Evolutionary conservation across 345 rosid genomes (phyloP), one percentile per base, ranked within the genome.

Genomic region (Acer negundo): DNA sequence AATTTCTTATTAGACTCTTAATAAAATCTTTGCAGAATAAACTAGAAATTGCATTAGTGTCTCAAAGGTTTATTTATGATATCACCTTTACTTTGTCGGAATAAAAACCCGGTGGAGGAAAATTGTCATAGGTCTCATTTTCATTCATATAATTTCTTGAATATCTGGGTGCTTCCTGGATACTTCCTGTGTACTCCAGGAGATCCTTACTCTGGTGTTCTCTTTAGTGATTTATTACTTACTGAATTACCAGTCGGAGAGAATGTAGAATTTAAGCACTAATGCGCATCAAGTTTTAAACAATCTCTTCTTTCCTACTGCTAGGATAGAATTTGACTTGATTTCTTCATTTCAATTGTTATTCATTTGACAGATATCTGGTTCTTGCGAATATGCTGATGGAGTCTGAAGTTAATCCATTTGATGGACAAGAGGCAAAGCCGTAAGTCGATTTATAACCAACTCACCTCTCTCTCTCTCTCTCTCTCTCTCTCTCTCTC

Each of bases 331-430:
- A 22, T 20, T 59, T 59, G 63, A 59, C 63, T 59, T 59, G 63
- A 59, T 68, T 28, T 40, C 65, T 2, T 38, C 24, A 16, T 67
- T 31, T 59, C 22, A 63, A 74, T 65, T 64, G 24, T 80, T 67
- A 44, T 51, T 16, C 17, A 3, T 19, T 47, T 67, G 13, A 40
- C 87, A 97, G 99, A 79, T 97, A 97, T 82, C 88, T 94, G 85
- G 99, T 97, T 85, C 87, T 97, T 77, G 99, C 99, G 31, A 97
- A 97, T 80, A 97, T 97, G 99, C 87, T 97, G 87, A 97, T 97
- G 99, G 99, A 94, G 82, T 97, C 98, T n/a, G 94, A 94, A 89
- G 99, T 97, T 66, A 94, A 97, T 81, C 99, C 99, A 47, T 97
- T 94, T 84, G 99, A 93, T 63, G 99, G 99, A 58, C 98, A 97